These are phyloP conservation scores for Amanita inopinata DNA, from an alignment of 768 basidiomycete species.

Conservation along the genomic window DNA sequence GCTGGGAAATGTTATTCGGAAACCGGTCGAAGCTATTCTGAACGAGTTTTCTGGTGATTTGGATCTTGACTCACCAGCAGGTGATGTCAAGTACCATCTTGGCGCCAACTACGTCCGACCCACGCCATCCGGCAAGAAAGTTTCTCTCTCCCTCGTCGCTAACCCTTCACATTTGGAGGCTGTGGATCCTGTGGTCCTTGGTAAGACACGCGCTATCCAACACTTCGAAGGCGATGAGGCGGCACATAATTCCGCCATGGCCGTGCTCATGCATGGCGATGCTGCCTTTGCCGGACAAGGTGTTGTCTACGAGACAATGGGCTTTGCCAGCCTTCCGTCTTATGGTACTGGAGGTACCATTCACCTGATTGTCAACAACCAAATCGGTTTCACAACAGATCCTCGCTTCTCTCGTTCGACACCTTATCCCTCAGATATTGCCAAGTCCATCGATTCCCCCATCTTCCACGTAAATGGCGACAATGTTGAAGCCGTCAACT, in stretches of 20 bases:
- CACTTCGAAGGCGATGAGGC: slow-evolving; percentile 86
- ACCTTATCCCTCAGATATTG: slow-evolving; percentile 95
- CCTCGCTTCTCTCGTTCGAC: slow-evolving; percentile 97
- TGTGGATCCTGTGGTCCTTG: slow-evolving; percentile 95
- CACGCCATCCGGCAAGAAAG: slow-evolving; percentile 96
- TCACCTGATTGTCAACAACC: slow-evolving; percentile 97
- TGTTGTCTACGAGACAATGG: slow-evolving; percentile 98
- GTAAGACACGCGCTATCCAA: slow-evolving; percentile 96
- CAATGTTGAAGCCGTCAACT: slow-evolving; percentile 96
- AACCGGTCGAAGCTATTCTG: slow-evolving; percentile 95
- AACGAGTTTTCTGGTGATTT: slow-evolving; percentile 87
- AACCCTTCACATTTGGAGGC: slow-evolving; percentile 99
- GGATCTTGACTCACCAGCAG: slow-evolving; percentile 71
- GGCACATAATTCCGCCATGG: slow-evolving; percentile 81
- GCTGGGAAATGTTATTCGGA: slow-evolving; percentile 95
- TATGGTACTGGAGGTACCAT: slow-evolving; percentile 98
- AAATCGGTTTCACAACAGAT: slow-evolving; percentile 98
- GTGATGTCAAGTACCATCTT: slow-evolving; percentile 98
- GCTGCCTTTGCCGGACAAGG: slow-evolving; percentile 98
- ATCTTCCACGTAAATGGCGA: slow-evolving; percentile 99
- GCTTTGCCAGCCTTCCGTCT: slow-evolving; percentile 88
- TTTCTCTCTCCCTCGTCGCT: slow-evolving; percentile 93
- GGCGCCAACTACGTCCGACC: slow-evolving; percentile 98
- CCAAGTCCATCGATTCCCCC: slow-evolving; percentile 95
- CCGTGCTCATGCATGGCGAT: slow-evolving; percentile 92